Evolutionary conservation across 495 filamentous ascomycete genomes (phyloP), one percentile per base, ranked within the genome.

Genomic region (Aspergillus wentii): DNA sequence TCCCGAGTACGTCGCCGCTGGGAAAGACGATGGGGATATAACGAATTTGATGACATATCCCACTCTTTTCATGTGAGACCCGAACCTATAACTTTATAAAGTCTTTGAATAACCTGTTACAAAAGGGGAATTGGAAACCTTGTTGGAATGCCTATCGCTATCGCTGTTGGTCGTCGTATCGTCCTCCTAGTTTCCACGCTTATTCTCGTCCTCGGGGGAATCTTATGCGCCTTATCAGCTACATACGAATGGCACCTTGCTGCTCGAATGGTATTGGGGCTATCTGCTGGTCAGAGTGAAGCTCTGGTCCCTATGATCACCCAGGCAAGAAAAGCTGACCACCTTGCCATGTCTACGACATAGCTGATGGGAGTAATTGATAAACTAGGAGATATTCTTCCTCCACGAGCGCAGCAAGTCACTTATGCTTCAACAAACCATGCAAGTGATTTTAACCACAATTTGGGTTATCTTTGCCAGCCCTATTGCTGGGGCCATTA

Each of bases 121-220:
- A n/a, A n/a, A 9, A 54, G 51, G 56, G 66, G 66, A 8, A 47
- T 68, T 31, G 64, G 62, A 0, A 64, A 66, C 25, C 48, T 68
- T 14, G 43, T 70, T 17, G 61, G 62, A 38, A 60, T 66, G 56
- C 66, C 66, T 23, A 33, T 68, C 1, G 62, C 66, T 2, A 49
- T 68, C 20, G 57, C 60, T 4, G 43, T 66, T 28, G 66, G 66
- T 9, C 53, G 64, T 26, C 54, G 66, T 11, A 49, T 59, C 11
- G 61, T 66, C 3, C 51, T 63, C 5, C 48, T 70, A 3, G 33
- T 33, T 2, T 61, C 48, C 6, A 61, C 52, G 1, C 15, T 58
- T 2, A 38, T 65, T 6, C 27, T 63, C 1, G 40, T 57, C 1
- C 8, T 57, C 1, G 48, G 47, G 3, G 48, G 50, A 7, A 38